Evolutionary conservation across 441 rosid genomes (phyloP).

Genomic region (Kokia cookei): DNA sequence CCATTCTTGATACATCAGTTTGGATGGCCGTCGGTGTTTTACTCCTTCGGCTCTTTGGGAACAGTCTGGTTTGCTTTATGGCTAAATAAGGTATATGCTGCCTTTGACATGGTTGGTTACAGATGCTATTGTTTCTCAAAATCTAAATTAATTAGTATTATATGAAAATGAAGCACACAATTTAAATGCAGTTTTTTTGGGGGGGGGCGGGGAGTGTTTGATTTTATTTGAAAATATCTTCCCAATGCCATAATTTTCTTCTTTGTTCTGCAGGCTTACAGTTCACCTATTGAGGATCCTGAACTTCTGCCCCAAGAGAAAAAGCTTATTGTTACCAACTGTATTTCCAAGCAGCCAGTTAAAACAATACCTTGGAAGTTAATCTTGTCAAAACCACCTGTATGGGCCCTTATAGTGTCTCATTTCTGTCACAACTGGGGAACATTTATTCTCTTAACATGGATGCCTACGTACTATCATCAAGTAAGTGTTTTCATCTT

Average conservation of each 20-base stretch:
- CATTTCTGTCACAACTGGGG: constrained; percentile 98
- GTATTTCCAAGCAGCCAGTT: constrained; percentile 60
- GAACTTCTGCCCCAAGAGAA: constrained; percentile 66
- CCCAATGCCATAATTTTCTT: background rate
- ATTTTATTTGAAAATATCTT: background rate
- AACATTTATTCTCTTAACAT: constrained; percentile 85
- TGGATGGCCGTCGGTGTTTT: constrained; percentile 97
- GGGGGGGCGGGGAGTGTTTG: background rate
- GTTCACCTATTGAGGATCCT: constrained; percentile 81
- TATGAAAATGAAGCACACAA: background rate
- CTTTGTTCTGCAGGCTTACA: constrained; percentile 52
- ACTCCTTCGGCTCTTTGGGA: constrained; percentile 89
- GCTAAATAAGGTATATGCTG: constrained; percentile 60
- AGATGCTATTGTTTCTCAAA: background rate
- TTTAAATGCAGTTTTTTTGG: too few relatives aligned
- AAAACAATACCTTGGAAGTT: constrained; percentile 76
- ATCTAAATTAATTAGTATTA: background rate
- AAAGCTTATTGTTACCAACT: constrained; percentile 47
- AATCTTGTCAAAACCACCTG: constrained; percentile 81
- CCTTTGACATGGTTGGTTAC: background rate
- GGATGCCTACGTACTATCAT: constrained; percentile 96
- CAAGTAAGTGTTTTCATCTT: constrained; percentile 44
- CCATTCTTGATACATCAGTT: constrained; percentile 81
- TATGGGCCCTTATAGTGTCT: constrained; percentile 76
- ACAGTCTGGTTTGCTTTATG: constrained; percentile 75